Conservation (phyloP, 2,329 filamentous ascomycete genomes). For the Pseudogymnoascus sp. region DNA sequence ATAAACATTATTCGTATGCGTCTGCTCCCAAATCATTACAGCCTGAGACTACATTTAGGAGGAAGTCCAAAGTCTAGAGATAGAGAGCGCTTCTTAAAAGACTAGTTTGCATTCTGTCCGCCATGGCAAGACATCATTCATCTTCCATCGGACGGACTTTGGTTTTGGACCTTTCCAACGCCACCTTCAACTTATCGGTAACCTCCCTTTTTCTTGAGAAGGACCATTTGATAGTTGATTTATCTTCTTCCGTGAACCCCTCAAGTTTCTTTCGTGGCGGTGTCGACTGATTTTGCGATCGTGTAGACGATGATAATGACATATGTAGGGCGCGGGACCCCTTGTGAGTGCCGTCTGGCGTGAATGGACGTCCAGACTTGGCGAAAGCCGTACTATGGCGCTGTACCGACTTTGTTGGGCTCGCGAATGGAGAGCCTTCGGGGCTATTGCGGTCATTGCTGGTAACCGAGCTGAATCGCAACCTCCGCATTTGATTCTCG, state of each 20-base stretch:
- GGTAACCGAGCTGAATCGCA: slow-evolving; percentile 41
- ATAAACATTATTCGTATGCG: slow-evolving; percentile 2
- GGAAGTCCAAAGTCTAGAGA: background rate
- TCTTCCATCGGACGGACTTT: slow-evolving; percentile 25
- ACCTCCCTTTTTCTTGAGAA: slow-evolving; percentile 45
- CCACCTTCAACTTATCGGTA: slow-evolving; percentile 39
- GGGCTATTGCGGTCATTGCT: slow-evolving; percentile 21
- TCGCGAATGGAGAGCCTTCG: slow-evolving; percentile 35
- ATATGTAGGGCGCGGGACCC: slow-evolving; percentile 20
- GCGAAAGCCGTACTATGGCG: slow-evolving; percentile 21
- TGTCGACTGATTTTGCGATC: slow-evolving; percentile 19
- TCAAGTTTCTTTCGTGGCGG: slow-evolving; percentile 53
- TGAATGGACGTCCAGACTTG: slow-evolving; percentile 23
- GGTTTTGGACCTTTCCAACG: slow-evolving; percentile 25
- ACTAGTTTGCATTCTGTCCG: background rate
- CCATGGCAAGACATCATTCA: slow-evolving; percentile 10
- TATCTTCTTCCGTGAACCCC: slow-evolving; percentile 53
- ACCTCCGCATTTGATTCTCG: slow-evolving; percentile 74
- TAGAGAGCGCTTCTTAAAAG: background rate
- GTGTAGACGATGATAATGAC: slow-evolving; percentile 24
- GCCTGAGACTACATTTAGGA: background rate
- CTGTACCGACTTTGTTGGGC: slow-evolving; percentile 22
- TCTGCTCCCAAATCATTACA: background rate
- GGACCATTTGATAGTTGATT: slow-evolving; percentile 46
- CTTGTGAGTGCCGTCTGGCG: slow-evolving; percentile 24